Conservation (phyloP, 331 rosid genomes). For the Stylosanthes scabra region DNA sequence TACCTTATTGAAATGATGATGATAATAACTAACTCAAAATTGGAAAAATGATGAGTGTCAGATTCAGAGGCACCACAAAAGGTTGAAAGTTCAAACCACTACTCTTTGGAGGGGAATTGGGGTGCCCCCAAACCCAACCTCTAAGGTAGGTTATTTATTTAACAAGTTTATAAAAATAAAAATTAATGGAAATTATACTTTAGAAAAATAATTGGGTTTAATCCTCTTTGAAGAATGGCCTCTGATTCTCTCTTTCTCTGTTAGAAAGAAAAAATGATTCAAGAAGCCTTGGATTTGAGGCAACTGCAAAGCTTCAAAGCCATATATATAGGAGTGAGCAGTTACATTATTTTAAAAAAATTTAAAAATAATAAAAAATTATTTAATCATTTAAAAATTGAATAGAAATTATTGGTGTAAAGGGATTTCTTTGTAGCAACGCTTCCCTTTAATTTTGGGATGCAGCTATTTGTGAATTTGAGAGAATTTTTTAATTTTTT, state of each 20-base stretch:
- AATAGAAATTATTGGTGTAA: conserved; percentile 20
- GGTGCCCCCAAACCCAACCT: conserved; percentile 48
- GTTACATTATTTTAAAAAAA: conserved; percentile 6
- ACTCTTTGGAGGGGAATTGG: conserved; percentile 17
- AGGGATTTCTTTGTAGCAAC: conserved; percentile 63
- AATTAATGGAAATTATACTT: conserved; percentile 33
- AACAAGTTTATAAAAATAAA: background rate
- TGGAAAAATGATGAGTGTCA: background rate
- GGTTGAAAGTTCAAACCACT: background rate
- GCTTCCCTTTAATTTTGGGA: conserved; percentile 54
- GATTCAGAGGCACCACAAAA: conserved; percentile 51
- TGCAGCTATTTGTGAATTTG: conserved; percentile 32
- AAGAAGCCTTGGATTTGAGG: conserved; percentile 48
- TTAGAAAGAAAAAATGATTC: conserved; percentile 39
- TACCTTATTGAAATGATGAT: conserved; percentile 36
- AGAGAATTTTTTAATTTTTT: conserved; percentile 44
- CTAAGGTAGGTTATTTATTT: conserved; percentile 4
- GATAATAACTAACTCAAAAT: background rate
- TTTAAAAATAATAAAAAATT: background rate
- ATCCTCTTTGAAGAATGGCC: conserved; percentile 40
- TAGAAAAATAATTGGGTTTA: conserved; percentile 47
- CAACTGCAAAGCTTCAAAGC: conserved; percentile 28
- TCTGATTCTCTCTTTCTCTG: conserved; percentile 49
- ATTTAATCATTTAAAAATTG: background rate
- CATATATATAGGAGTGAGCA: conserved; percentile 24